These are phyloP conservation scores for Ogataea pini DNA, from an alignment of 805 yeast genomes.

Conservation along the genomic window DNA sequence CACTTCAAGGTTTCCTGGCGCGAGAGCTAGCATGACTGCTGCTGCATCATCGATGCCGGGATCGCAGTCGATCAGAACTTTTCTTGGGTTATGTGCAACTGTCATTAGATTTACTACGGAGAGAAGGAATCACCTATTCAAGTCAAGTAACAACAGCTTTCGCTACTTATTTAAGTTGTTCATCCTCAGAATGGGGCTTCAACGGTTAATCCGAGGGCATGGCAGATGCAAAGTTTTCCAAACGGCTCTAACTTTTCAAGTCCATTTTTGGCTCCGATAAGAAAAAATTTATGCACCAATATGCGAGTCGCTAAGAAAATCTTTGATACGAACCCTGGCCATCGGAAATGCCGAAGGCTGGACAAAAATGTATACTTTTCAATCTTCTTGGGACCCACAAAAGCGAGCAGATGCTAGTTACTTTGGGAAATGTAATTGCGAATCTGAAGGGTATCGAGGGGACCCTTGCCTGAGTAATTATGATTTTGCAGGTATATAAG, in stretches of 20 bases:
- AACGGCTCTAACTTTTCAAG: neutral
- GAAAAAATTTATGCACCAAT: neutral
- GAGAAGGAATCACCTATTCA: neutral
- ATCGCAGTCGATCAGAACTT: conserved; percentile 31
- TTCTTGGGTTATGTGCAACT: conserved; percentile 5
- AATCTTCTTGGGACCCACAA: neutral
- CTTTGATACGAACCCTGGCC: conserved; percentile 2
- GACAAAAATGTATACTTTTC: neutral
- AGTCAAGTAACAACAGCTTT: neutral
- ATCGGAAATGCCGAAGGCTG: conserved; percentile 14
- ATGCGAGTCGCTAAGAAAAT: neutral
- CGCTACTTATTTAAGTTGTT: neutral
- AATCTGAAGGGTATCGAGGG: neutral
- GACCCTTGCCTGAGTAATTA: too few relatives aligned
- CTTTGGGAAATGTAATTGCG: too few relatives aligned
- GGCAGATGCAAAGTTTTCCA: too few relatives aligned
- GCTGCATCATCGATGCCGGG: conserved; percentile 33
- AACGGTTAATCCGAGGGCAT: conserved; percentile 1
- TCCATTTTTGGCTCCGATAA: conserved; percentile 2
- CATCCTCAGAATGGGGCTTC: neutral
- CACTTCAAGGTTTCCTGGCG: conserved; percentile 27
- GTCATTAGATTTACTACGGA: neutral
- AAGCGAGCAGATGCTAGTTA: neutral
- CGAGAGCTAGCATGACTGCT: conserved; percentile 27
- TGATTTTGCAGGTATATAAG: neutral